Base-by-base conservation (phyloP, 148 eudicot genomes). In the Amaranthus cruentus region DNA sequence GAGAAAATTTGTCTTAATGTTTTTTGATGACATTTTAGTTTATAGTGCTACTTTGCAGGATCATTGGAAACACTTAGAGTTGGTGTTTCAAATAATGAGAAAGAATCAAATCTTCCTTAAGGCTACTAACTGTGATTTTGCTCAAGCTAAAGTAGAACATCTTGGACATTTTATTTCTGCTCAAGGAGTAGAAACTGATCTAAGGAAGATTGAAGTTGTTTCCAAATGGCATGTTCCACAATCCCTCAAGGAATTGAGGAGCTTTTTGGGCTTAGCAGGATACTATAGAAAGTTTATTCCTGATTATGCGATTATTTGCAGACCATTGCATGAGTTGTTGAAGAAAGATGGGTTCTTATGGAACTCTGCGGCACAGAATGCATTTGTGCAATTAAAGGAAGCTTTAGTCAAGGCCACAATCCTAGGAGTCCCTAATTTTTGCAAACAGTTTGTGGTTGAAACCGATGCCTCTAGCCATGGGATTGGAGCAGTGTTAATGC, bases 21-120 rank as follows among this genome's bases (percentile, higher is more conserved):
- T 65, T n/a, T 65, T 65, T 47, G 50, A 65, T 46, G 68, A 65
- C 9, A 65, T 44, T 44, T 47, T 65, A 18, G 52, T 65, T 4
- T 65, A 65, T 15, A 65, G 5, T 46, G 4, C 15, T 6, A 44
- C 6, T 44, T 9, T 44, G 14, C 50, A 65, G 12, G 14, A 44
- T 6, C 68, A 65, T 65, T 3, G 44, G 4, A 10, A 44, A 2
- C 68, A 65, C 9, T 10, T 47, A 12, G 9, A 47, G n/a, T 65
- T 43, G 15, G 68, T 65, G n/a, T 46, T 47, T 1, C 4, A 43
- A 0, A 0, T 9, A 3, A 44, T 46, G 12, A 10, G 18, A n/a
- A 8, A 46, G 1, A 49, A 65, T 13, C 0, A 0, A 14, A 6
- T 13, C 4, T 65, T 8, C 46, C 50, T 51, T 6, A 65, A 65